A percentile compares a stretch with the other conserved stretches of the same genome.
phyloP scores from a whole-genome alignment of 2,329 filamentous ascomycete species.

The Aspergillus spinulosporus region DNA sequence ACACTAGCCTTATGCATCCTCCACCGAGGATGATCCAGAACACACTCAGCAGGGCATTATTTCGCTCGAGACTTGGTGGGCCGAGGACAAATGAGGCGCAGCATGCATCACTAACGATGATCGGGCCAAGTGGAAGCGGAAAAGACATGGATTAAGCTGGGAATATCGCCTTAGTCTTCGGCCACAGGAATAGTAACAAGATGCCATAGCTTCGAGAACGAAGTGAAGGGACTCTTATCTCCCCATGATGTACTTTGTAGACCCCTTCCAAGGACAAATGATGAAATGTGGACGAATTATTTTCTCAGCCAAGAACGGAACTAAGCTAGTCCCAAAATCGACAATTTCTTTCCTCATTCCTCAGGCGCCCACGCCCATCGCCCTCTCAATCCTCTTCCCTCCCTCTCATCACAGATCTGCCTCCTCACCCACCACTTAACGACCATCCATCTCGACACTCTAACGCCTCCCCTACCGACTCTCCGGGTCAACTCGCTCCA shows the following conservation, averaged over 20 bases:
- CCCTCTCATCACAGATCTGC: constrained; percentile 17
- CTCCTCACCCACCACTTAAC: constrained; percentile 14
- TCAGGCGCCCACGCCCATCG: constrained; percentile 13
- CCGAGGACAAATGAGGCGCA: constrained; percentile 4
- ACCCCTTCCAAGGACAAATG: background rate
- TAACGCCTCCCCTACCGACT: background rate
- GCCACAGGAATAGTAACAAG: background rate
- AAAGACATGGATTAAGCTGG: background rate
- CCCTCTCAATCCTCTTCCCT: constrained; percentile 14
- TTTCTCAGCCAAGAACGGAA: constrained; percentile 5
- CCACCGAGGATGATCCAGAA: constrained; percentile 1
- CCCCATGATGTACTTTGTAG: background rate
- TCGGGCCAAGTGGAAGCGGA: background rate
- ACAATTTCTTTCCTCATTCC: constrained; percentile 18
- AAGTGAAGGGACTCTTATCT: background rate
- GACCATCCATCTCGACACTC: constrained; percentile 11
- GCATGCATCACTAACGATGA: constrained; percentile 1
- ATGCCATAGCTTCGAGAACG: background rate
- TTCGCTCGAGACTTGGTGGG: background rate
- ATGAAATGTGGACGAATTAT: background rate
- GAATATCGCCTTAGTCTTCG: background rate
- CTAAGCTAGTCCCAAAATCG: constrained; percentile 16
- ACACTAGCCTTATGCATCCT: background rate
- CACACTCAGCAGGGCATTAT: background rate
- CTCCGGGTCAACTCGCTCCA: background rate